These are phyloP conservation scores for Escovopsis sp. DNA, from an alignment of 2,329 filamentous ascomycete species.

Conservation along the genomic window DNA sequence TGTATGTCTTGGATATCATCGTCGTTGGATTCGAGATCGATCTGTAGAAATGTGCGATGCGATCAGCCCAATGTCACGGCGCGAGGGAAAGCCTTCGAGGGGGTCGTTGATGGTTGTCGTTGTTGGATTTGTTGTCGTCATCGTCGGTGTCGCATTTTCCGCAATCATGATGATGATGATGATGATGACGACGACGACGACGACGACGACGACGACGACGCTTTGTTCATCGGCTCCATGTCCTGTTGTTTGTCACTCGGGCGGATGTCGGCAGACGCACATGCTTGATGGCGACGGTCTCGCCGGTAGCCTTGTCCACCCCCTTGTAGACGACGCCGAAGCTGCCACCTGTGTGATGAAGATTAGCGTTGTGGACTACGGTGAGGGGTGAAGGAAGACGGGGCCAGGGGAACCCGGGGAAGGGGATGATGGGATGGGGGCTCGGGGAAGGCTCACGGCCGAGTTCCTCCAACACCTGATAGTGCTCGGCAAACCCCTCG, in stretches of 20 bases:
- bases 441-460: conserved; percentile 50
- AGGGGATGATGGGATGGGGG: background rate
- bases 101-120: too few relatives aligned
- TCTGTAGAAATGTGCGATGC: conserved; percentile 36
- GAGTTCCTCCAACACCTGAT: conserved; percentile 90
- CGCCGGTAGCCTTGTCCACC: conserved; percentile 77
- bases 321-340: conserved; percentile 97
- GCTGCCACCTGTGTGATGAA: conserved; percentile 53
- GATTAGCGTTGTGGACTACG: conserved; percentile 4
- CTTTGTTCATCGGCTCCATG: too few relatives aligned
- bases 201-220: too few relatives aligned
- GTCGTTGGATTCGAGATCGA: conserved; percentile 95
- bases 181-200: too few relatives aligned
- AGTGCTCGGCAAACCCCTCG: conserved; percentile 64
- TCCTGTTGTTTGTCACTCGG: too few relatives aligned
- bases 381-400: background rate
- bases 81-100: too few relatives aligned
- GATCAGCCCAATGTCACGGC: background rate
- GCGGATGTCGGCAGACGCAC: conserved; percentile 34
- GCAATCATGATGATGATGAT: too few relatives aligned
- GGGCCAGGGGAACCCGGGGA: background rate
- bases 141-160: too few relatives aligned
- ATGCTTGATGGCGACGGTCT: conserved; percentile 93
- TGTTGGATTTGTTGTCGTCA: too few relatives aligned
- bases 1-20: conserved; percentile 98